Evolutionary conservation across 1,284 basidiomycete genomes (phyloP).

Genomic region (Farysia itapuensis): DNA sequence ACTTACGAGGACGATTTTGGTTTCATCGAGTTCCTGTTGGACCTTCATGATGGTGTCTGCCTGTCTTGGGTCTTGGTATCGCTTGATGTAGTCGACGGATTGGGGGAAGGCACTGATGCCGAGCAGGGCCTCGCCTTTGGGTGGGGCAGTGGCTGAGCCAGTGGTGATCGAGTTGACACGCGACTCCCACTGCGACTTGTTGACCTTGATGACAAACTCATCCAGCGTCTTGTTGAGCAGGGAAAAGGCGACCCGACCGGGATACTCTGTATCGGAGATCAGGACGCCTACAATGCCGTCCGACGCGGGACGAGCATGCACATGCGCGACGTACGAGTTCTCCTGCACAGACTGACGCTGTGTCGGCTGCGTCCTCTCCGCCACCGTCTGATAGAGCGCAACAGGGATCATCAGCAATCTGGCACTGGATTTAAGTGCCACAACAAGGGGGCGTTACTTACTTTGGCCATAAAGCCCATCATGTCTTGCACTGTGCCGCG

Average conservation of each 20-base stretch:
- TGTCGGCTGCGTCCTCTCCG: slow-evolving; percentile 74
- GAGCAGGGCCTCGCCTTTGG: slow-evolving; percentile 54
- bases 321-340: slow-evolving; percentile 90
- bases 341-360: slow-evolving; percentile 87
- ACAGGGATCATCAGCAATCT: too few relatives aligned
- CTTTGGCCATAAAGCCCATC: slow-evolving; percentile 59
- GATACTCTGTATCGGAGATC: slow-evolving; percentile 94
- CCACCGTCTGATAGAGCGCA: slow-evolving; percentile 68
- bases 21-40: slow-evolving; percentile 97
- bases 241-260: slow-evolving; percentile 92
- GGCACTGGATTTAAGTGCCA: too few relatives aligned
- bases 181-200: slow-evolving; percentile 67
- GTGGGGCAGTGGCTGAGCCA: slow-evolving; percentile 42
- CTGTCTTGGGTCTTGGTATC: slow-evolving; percentile 97
- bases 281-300: slow-evolving; percentile 72
- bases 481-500: slow-evolving; percentile 63
- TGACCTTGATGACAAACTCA: slow-evolving; percentile 81
- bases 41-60: slow-evolving; percentile 99
- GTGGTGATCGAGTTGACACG: slow-evolving; percentile 51
- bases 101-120: slow-evolving; percentile 62
- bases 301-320: slow-evolving; percentile 66
- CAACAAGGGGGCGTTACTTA: too few relatives aligned
- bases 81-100: slow-evolving; percentile 77
- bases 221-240: slow-evolving; percentile 91
- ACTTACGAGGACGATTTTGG: slow-evolving; percentile 77